Conservation (phyloP, 352 stramenopile species). For the Phytopythium aichiense region DNA sequence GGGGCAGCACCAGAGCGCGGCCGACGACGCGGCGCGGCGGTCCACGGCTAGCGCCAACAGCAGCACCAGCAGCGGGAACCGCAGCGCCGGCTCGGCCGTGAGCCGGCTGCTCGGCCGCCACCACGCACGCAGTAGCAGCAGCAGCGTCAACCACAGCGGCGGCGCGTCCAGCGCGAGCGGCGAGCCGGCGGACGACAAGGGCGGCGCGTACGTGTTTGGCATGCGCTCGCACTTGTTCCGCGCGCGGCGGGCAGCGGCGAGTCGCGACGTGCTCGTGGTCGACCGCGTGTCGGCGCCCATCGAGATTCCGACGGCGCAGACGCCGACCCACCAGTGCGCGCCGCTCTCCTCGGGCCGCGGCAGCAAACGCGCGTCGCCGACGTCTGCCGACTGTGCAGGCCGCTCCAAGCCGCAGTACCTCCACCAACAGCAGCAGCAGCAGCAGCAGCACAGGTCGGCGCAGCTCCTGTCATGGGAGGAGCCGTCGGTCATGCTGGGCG, state of each 20-base stretch:
- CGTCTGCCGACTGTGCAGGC: constrained; percentile 11
- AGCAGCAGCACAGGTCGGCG: constrained; percentile 15
- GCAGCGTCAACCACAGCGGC: constrained; percentile 5
- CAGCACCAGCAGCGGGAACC: constrained; percentile 6
- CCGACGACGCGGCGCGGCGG: background rate
- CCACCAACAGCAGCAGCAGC: constrained; percentile 4
- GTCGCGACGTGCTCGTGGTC: constrained; percentile 20
- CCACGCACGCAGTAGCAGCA: constrained; percentile 12
- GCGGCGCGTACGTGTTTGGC: constrained; percentile 22
- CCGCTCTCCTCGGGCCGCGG: constrained; percentile 3
- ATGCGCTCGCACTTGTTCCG: constrained; percentile 32
- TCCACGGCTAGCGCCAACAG: background rate
- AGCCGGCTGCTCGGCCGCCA: constrained; percentile 5
- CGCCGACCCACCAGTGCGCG: constrained; percentile 8
- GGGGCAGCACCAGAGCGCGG: background rate
- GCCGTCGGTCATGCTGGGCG: constrained; percentile 40
- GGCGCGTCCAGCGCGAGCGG: constrained; percentile 1
- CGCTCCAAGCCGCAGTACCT: background rate
- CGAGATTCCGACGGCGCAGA: constrained; percentile 40
- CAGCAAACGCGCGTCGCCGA: constrained; percentile 19
- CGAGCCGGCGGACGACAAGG: constrained; percentile 17
- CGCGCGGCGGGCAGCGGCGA: constrained; percentile 14
- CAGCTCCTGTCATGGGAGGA: constrained; percentile 67
- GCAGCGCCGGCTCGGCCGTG: constrained; percentile 7
- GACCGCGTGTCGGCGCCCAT: constrained; percentile 57